These are phyloP conservation scores for Aureobasidium sp. DNA, from an alignment of 2,329 filamentous ascomycete genomes.

Conservation along the genomic window DNA sequence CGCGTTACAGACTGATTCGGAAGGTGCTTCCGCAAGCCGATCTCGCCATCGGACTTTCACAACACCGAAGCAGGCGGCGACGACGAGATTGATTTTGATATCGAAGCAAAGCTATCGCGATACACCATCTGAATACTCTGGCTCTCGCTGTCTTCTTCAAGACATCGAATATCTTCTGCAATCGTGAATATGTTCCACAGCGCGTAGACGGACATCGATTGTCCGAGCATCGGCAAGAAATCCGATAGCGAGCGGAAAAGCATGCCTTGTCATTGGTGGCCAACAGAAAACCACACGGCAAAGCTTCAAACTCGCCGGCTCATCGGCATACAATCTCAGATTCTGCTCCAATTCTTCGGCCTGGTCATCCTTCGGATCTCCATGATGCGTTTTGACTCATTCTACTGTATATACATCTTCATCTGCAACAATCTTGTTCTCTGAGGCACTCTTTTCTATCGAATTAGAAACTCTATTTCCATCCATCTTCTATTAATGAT, in stretches of 20 bases:
- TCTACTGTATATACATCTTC: background rate
- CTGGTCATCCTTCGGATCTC: background rate
- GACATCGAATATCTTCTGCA: background rate
- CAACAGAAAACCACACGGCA: slow-evolving; percentile 6
- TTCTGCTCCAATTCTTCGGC: slow-evolving; percentile 10
- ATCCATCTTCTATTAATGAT: background rate
- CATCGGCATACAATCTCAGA: slow-evolving; percentile 8
- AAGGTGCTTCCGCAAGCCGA: background rate
- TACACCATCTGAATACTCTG: no score
- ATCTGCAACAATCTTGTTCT: background rate
- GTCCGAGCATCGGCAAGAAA: background rate
- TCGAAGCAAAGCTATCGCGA: background rate
- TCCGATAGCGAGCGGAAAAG: slow-evolving; percentile 2
- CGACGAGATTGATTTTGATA: background rate
- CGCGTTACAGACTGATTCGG: no score
- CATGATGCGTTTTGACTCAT: slow-evolving; percentile 12
- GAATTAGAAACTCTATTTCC: background rate
- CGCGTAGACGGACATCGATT: background rate
- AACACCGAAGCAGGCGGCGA: background rate
- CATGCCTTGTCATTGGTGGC: background rate
- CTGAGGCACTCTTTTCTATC: background rate
- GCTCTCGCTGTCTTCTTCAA: background rate
- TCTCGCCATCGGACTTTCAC: background rate
- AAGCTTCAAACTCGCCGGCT: background rate
- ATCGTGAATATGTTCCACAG: no score